Base-by-base conservation (phyloP, 2,329 filamentous ascomycete genomes). In the Bipolaris sorokiniana region DNA sequence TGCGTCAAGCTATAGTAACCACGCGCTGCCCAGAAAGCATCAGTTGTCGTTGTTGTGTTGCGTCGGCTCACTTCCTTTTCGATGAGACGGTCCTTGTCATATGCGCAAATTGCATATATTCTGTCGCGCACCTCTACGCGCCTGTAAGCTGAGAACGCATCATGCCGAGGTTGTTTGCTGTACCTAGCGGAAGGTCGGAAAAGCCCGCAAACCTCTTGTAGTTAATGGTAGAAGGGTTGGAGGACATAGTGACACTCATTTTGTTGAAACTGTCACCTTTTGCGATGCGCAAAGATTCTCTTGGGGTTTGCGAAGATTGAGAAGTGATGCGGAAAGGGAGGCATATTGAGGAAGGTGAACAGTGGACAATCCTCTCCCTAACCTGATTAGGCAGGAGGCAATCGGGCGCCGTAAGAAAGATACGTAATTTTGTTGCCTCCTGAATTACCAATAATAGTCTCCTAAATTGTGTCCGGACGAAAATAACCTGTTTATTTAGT, bases 1-100 rank as follows among this genome's bases (percentile, higher is more conserved):
- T 59, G 56, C 3, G 53, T 57, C 34, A 62, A 56, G 31, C 57
- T 46, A 48, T 56, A 54, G 40, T 47, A 62, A 28, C 54, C 54
- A 22, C 57, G 57, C 9, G 48, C 49, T 23, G 23, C 42, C 38
- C 54, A 59, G 33, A 53, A 52, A 38, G 38, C 46, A 37, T 53
- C 54, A 48, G 45, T 47, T 40, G 53, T 52, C 5, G 54, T 50
- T 2, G 48, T 40, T 20, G 31, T 23, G 16, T 5, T 48, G 40
- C 54, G 57, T 11, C 54, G 46, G 23, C 57, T 57, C 28, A 57
- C 54, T 28, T 52, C 54, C 46, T 57, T 52, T 40, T 59, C 57
- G n/a, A 49, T 9, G 10, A 56, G 48, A 15, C 57, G 49, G 28
- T 59, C 45, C 45, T 48, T 48, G 38, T 59, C 46, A 33, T 48